A percentile compares a stretch with the other conserved stretches of the same genome.
Evolutionary conservation across 2,329 filamentous ascomycete species (phyloP).

Genomic region (Amauroascus niger): DNA sequence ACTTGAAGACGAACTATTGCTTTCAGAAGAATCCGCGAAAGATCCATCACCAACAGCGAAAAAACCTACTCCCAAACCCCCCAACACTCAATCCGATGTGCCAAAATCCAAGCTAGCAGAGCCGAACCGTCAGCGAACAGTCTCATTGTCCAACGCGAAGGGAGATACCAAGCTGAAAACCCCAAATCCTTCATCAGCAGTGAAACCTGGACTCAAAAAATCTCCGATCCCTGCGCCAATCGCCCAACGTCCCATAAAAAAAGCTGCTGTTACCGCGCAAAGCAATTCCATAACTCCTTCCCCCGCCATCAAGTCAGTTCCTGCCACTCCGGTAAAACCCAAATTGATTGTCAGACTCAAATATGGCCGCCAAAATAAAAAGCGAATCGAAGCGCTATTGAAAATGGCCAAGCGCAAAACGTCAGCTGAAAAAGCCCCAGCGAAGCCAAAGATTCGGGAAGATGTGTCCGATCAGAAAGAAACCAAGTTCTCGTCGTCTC

Average conservation of each 20-base stretch:
- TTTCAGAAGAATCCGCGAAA: slow-evolving; percentile 24
- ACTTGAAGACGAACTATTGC: slow-evolving; percentile 45
- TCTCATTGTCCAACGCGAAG: slow-evolving; percentile 17
- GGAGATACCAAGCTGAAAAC: not conserved
- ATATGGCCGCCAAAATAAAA: slow-evolving; percentile 43
- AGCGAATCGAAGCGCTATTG: slow-evolving; percentile 40
- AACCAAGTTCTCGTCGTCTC: slow-evolving; percentile 16
- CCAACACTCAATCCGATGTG: not conserved
- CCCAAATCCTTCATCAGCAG: slow-evolving; percentile 9
- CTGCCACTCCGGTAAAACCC: slow-evolving; percentile 3
- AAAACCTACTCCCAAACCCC: not conserved
- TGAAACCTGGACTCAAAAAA: not conserved
- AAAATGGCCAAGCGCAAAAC: slow-evolving; percentile 36
- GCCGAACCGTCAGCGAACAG: slow-evolving; percentile 15
- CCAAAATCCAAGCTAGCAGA: not conserved
- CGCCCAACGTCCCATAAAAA: slow-evolving; percentile 1
- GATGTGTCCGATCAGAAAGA: slow-evolving; percentile 11
- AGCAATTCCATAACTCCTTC: not conserved
- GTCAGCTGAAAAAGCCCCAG: slow-evolving; percentile 21
- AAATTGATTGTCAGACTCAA: slow-evolving; percentile 42
- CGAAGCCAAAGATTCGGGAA: slow-evolving; percentile 22
- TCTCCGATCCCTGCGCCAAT: slow-evolving; percentile 1
- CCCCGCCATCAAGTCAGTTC: not conserved
- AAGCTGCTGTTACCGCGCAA: slow-evolving; percentile 4
- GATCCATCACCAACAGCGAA: not conserved